Base-by-base conservation (phyloP, 345 rosid genomes). In the Noccaea caerulescens region DNA sequence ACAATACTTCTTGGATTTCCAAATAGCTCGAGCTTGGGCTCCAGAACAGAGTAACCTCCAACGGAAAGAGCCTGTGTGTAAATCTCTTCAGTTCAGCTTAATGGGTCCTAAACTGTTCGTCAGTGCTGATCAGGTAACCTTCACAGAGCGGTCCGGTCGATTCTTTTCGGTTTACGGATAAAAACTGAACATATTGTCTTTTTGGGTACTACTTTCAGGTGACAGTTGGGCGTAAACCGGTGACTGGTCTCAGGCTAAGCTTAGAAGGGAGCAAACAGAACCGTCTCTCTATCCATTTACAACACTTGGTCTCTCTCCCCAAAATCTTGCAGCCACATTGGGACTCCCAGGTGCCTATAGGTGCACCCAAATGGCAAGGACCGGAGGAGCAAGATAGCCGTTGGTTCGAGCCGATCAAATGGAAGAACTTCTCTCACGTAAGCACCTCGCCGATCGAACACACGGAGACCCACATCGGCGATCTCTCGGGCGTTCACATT, bases 301-400 rank as follows among this genome's bases (percentile, higher is more conserved):
- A 94, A 78, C 99, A 94, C 82, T 80, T 94, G 25, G 93, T 94
- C 44, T 94, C 96, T 41, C 97, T 94, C 38, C 97, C 99, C 5
- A 94, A 94, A 76, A 88, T 88, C 70, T 86, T 94, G 55, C 96
- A 89, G 64, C 97, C 99, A 41, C 97, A 91, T 59, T 94, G 97
- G 99, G 97, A 89, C 72, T 58, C 87, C n/a, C 93, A 91, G 72
- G 75, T 94, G 75, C 97, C 97, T 32, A 94, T 94, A 56, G 95
- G 97, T 67, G 96, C 99, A 46, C 97, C 97, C 20, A 91, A 85
- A 77, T 94, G 99, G 99, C 92, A 87, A 82, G 96, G 96, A 70
- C 97, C 97, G 11, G 97, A 94, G 74, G 97, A 89, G 84, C 97
- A 91, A 80, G 99, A 94, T 66, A 94, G 97, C 72, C 97, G 97